A percentile compares a stretch with the other conserved stretches of the same genome.
These are phyloP conservation scores for Pachysandra terminalis DNA, from an alignment of 164 flowering plant genomes.

Conservation along the genomic window DNA sequence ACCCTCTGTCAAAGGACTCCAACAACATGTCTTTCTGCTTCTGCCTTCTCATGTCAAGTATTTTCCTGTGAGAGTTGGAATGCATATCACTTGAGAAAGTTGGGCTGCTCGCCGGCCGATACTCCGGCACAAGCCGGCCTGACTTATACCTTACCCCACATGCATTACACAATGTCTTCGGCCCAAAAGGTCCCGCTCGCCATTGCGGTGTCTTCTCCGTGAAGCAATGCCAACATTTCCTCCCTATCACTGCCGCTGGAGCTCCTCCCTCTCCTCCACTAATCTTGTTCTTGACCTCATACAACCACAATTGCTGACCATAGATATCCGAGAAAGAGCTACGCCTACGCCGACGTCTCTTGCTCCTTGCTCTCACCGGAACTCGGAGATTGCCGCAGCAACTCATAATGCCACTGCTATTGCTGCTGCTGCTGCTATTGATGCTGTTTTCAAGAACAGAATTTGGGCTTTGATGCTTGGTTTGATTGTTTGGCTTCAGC, in stretches of 20 bases:
- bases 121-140: conserved; percentile 83
- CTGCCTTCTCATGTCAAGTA: conserved; percentile 74
- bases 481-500: conserved; percentile 12
- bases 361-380: conserved; percentile 54
- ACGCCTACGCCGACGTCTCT: conserved; percentile 28
- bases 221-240: conserved; percentile 73
- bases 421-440: conserved; percentile 24
- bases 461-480: conserved; percentile 56
- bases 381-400: conserved; percentile 33
- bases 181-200: conserved; percentile 85
- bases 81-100: conserved; percentile 56
- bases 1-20: conserved; percentile 30
- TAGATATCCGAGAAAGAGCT: conserved; percentile 20
- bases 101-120: conserved; percentile 84
- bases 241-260: conserved; percentile 24
- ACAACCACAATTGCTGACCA: conserved; percentile 19
- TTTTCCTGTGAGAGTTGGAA: conserved; percentile 80
- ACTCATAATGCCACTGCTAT: conserved; percentile 14
- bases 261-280: neutral
- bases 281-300: conserved; percentile 18
- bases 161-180: conserved; percentile 89
- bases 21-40: conserved; percentile 30
- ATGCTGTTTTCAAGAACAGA: conserved; percentile 50
- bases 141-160: conserved; percentile 93
- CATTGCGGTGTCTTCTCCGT: conserved; percentile 90